A percentile compares a stretch with the other conserved stretches of the same genome.
These are phyloP conservation scores for Suillus spraguei DNA, from an alignment of 768 basidiomycete species.

Conservation along the genomic window DNA sequence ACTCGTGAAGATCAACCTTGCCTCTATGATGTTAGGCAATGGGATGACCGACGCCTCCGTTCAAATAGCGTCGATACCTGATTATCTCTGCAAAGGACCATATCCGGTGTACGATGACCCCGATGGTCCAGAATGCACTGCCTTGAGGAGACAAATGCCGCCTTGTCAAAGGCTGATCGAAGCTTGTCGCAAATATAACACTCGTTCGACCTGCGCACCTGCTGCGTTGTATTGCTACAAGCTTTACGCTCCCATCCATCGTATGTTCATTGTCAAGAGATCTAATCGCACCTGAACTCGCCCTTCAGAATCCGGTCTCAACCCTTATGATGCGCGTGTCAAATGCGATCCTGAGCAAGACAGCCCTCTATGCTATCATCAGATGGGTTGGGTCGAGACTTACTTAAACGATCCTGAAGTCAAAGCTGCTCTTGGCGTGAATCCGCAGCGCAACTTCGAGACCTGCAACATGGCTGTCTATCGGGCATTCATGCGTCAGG, in stretches of 20 bases:
- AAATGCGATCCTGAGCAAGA: constrained; percentile 74
- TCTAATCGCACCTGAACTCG: constrained; percentile 6
- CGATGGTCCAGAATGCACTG: constrained; percentile 63
- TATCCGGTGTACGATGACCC: constrained; percentile 80
- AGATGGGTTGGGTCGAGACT: constrained; percentile 86
- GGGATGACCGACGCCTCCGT: constrained; percentile 82
- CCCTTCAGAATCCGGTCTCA: constrained; percentile 63
- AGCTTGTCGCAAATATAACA: constrained; percentile 65
- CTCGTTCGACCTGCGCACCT: constrained; percentile 67
- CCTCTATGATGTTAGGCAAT: constrained; percentile 84
- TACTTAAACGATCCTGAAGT: constrained; percentile 81
- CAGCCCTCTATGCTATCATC: constrained; percentile 71
- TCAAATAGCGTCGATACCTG: constrained; percentile 81
- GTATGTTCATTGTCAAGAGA: constrained; percentile 41
- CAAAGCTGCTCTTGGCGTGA: constrained; percentile 81
- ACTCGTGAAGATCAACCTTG: constrained; percentile 78
- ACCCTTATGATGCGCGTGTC: constrained; percentile 86
- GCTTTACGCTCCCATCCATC: constrained; percentile 68
- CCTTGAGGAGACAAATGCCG: constrained; percentile 64
- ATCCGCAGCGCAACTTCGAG: constrained; percentile 57
- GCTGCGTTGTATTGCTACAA: constrained; percentile 84
- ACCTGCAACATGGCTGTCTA: constrained; percentile 84
- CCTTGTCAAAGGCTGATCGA: constrained; percentile 76
- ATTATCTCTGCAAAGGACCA: constrained; percentile 81
- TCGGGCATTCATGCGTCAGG: constrained; percentile 76